phyloP scores from a whole-genome alignment of 495 filamentous ascomycete genomes.

The Jackrogersella minutella region DNA sequence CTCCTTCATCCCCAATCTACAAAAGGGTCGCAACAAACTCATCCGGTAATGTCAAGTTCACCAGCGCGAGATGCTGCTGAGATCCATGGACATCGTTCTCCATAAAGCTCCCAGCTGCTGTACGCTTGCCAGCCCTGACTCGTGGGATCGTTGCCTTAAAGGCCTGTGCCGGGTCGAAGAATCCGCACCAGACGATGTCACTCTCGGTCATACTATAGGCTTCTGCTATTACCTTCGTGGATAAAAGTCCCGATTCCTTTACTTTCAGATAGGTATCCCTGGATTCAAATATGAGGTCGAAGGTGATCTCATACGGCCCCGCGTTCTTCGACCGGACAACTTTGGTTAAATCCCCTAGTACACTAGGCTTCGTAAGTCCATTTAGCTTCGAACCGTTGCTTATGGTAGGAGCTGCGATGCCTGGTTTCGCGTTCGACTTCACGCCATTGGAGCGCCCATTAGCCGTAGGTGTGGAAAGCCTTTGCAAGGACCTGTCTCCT shows the following conservation, averaged over 20 bases:
- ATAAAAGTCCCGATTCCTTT: slow-evolving; percentile 48
- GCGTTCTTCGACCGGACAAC: slow-evolving; percentile 61
- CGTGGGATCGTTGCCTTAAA: slow-evolving; percentile 56
- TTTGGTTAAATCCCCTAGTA: slow-evolving; percentile 48
- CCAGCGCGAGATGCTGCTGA: slow-evolving; percentile 46
- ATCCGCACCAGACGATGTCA: slow-evolving; percentile 51
- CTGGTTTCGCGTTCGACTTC: neutral
- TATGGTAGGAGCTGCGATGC: neutral
- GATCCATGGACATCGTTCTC: slow-evolving; percentile 51
- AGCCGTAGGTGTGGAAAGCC: neutral
- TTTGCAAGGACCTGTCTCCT: slow-evolving; percentile 1
- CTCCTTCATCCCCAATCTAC: neutral
- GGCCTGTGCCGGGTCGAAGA: slow-evolving; percentile 55
- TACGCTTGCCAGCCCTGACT: slow-evolving; percentile 29
- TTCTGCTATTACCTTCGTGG: slow-evolving; percentile 35
- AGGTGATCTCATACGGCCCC: slow-evolving; percentile 60
- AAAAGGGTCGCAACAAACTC: slow-evolving; percentile 22
- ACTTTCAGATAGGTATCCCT: slow-evolving; percentile 45
- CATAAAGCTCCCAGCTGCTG: slow-evolving; percentile 42
- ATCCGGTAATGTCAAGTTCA: slow-evolving; percentile 37
- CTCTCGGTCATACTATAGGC: slow-evolving; percentile 46
- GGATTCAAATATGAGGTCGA: slow-evolving; percentile 59
- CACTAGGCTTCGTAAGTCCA: slow-evolving; percentile 8
- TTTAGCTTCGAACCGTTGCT: slow-evolving; percentile 6
- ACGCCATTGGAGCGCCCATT: neutral